Percentiles rank a stretch among this genome's conserved stretches.
Evolutionary conservation across 768 basidiomycete species (phyloP).

Genomic region (Pleurotus djamor): DNA sequence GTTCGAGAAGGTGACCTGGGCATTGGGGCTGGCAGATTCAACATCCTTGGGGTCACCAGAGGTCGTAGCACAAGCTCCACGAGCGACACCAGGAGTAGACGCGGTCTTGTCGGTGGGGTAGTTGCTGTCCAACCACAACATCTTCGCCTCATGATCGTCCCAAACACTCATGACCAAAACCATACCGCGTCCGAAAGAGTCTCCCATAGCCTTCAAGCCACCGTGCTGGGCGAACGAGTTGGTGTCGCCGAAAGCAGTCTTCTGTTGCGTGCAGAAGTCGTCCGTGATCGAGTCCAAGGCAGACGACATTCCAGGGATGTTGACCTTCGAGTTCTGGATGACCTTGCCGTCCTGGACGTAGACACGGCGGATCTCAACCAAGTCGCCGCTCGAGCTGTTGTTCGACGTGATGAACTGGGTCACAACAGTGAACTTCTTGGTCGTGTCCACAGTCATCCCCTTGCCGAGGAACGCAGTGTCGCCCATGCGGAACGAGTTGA

Average conservation of each 20-base stretch:
- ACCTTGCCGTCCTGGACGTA: conserved; percentile 42
- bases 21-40: conserved; percentile 23
- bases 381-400: conserved; percentile 30
- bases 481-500: conserved; percentile 47
- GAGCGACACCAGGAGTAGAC: conserved; percentile 27
- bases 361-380: conserved; percentile 38
- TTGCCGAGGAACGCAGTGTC: conserved; percentile 36
- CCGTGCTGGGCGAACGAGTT: conserved; percentile 31
- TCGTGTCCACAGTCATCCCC: conserved; percentile 37
- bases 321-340: conserved; percentile 34
- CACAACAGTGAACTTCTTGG: conserved; percentile 36
- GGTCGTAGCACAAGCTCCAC: conserved; percentile 35
- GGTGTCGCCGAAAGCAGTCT: conserved; percentile 32
- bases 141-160: conserved; percentile 37
- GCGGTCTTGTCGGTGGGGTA: conserved; percentile 22
- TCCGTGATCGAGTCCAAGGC: conserved; percentile 34
- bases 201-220: conserved; percentile 22
- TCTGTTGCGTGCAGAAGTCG: conserved; percentile 34
- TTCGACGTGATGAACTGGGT: conserved; percentile 40
- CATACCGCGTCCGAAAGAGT: conserved; percentile 29
- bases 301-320: conserved; percentile 27
- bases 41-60: conserved; percentile 34
- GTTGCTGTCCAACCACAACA: conserved; percentile 39
- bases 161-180: conserved; percentile 35
- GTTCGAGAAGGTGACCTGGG: conserved; percentile 36